Evolutionary conservation across 2,329 filamentous ascomycete genomes (phyloP).

Genomic region (Hypoxylon sp.): DNA sequence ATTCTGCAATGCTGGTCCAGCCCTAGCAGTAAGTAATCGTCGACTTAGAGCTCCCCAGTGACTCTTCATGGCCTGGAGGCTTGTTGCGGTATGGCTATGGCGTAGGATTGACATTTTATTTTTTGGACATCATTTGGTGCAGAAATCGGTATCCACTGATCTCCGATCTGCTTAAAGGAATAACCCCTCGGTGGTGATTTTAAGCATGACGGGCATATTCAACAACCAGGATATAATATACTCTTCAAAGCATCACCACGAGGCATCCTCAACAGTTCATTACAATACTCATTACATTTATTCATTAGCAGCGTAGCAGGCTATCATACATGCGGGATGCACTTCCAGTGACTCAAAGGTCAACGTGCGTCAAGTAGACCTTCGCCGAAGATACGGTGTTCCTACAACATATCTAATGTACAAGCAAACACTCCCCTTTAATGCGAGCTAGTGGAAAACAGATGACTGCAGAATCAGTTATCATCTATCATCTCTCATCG

Average conservation of each 20-base stretch:
- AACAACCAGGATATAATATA: not conserved
- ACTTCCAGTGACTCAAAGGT: not conserved
- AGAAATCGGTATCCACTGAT: slow-evolving; percentile 21
- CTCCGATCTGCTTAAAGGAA: not conserved
- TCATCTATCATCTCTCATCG: not conserved
- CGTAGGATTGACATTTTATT: not conserved
- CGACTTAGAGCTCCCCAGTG: slow-evolving; percentile 36
- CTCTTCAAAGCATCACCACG: not conserved
- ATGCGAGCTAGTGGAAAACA: not conserved
- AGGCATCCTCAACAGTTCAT: not conserved
- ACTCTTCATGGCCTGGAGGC: slow-evolving; percentile 39
- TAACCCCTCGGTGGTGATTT: not conserved
- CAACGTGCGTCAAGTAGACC: not conserved
- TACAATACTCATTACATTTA: not conserved
- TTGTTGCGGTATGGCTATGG: slow-evolving; percentile 6
- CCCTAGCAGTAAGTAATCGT: slow-evolving; percentile 34
- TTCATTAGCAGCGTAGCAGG: not conserved
- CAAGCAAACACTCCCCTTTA: slow-evolving; percentile 1
- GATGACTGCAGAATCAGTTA: not conserved
- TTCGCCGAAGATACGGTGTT: not conserved
- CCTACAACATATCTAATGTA: slow-evolving; percentile 2
- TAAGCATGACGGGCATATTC: slow-evolving; percentile 1
- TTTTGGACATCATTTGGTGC: slow-evolving; percentile 9
- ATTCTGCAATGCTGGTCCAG: slow-evolving; percentile 28
- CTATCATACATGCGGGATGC: not conserved